These are phyloP conservation scores for Aspergillus sp. DNA, from an alignment of 2,329 filamentous ascomycete species.

Conservation along the genomic window DNA sequence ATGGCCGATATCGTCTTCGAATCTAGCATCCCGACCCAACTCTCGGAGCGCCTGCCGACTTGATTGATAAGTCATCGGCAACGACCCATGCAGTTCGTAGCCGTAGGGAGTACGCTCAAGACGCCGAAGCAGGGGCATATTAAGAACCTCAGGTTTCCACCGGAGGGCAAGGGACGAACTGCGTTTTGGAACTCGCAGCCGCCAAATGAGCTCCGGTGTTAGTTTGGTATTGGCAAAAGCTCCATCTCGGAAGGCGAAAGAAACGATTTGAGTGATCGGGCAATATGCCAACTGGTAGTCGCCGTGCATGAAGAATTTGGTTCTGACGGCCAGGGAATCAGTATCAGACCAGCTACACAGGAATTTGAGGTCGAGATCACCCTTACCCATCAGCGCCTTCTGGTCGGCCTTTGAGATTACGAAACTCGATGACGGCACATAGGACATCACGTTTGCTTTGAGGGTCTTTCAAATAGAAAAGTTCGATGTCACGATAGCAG, in stretches of 20 bases:
- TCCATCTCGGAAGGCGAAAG: conserved; percentile 24
- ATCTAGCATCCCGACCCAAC: conserved; percentile 24
- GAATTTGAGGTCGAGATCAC: not conserved
- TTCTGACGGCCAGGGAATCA: conserved; percentile 15
- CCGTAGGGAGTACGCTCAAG: conserved; percentile 23
- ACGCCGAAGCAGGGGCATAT: conserved; percentile 25
- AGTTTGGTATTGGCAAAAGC: conserved; percentile 26
- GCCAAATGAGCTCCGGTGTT: conserved; percentile 26
- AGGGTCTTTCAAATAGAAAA: conserved; percentile 24
- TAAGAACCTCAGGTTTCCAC: conserved; percentile 24
- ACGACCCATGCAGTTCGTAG: conserved; percentile 23
- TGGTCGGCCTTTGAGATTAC: no score
- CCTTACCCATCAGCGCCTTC: conserved; percentile 28
- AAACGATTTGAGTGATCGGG: conserved; percentile 26
- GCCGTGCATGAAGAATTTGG: conserved; percentile 30
- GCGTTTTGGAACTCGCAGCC: conserved; percentile 21
- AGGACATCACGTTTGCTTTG: conserved; percentile 25
- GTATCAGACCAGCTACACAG: not conserved
- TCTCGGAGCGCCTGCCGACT: conserved; percentile 22
- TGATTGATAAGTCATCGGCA: conserved; percentile 28
- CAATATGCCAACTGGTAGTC: conserved; percentile 30
- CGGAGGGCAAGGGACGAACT: conserved; percentile 20
- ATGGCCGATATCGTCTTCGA: conserved; percentile 28
- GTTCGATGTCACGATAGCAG: conserved; percentile 26
- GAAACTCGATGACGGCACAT: conserved; percentile 24